These are phyloP conservation scores for Dillenia turbinata DNA, from an alignment of 164 flowering plant genomes.

Conservation along the genomic window DNA sequence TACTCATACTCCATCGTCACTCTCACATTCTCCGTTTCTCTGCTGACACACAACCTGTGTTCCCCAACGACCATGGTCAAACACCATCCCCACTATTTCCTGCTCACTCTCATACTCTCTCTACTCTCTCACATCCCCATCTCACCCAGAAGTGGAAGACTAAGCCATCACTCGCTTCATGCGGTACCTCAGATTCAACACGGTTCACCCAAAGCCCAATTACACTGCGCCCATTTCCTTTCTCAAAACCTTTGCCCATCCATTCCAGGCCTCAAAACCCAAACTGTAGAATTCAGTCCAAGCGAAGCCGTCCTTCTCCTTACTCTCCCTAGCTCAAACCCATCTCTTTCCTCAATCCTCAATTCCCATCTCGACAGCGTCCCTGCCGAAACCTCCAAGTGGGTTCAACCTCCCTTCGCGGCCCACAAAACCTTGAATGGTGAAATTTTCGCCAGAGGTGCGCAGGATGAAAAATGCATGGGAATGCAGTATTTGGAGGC, in stretches of 20 bases:
- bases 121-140: constrained; percentile 1
- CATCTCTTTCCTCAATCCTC: constrained; percentile 76
- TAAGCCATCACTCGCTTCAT: constrained; percentile 59
- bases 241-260: constrained; percentile 49
- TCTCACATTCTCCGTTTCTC: too few relatives aligned
- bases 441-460: constrained; percentile 75
- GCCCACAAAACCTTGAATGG: constrained; percentile 54
- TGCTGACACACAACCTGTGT: too few relatives aligned
- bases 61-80: too few relatives aligned
- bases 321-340: constrained; percentile 69
- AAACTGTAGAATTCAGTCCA: constrained; percentile 43
- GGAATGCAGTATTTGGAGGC: constrained; percentile 50
- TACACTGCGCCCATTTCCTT: constrained; percentile 57
- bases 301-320: constrained; percentile 67
- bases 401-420: constrained; percentile 81
- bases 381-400: constrained; percentile 84
- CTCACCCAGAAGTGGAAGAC: constrained; percentile 5
- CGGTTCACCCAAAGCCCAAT: constrained; percentile 84
- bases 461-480: constrained; percentile 92
- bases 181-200: constrained; percentile 62
- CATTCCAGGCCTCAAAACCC: constrained; percentile 39
- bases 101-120: constrained; percentile 10
- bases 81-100: too few relatives aligned
- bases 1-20: too few relatives aligned
- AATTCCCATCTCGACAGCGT: constrained; percentile 92